phyloP scores from a whole-genome alignment of 2,329 filamentous ascomycete genomes.

The Sporothrix brasiliensis region DNA sequence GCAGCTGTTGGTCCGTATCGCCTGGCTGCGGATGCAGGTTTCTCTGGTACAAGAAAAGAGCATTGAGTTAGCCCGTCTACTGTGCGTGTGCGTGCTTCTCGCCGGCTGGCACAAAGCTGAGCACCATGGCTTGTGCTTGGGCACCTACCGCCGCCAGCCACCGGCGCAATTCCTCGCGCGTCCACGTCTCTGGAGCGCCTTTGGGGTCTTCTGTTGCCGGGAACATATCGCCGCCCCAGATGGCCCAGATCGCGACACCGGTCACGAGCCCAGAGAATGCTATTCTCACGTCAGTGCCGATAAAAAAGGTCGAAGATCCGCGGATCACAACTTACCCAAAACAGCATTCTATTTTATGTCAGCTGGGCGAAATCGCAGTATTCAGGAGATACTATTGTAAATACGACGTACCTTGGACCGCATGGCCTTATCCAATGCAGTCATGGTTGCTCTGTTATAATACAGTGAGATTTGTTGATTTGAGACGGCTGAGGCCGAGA shows the following conservation, averaged over 20 bases:
- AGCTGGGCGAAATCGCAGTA: slow-evolving; percentile 30
- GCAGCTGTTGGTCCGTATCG: slow-evolving; percentile 51
- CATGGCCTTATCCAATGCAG: slow-evolving; percentile 67
- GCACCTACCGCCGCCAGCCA: slow-evolving; percentile 78
- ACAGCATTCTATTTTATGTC: slow-evolving; percentile 62
- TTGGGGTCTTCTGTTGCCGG: slow-evolving; percentile 74
- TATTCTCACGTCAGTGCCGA: not conserved
- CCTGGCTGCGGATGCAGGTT: slow-evolving; percentile 51
- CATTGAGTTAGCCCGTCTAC: not conserved
- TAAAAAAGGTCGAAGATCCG: not conserved
- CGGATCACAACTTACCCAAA: slow-evolving; percentile 56
- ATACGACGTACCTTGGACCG: slow-evolving; percentile 64
- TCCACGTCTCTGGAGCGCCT: slow-evolving; percentile 73
- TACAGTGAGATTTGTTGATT: not conserved
- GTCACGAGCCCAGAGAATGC: slow-evolving; percentile 67
- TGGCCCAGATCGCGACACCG: slow-evolving; percentile 78
- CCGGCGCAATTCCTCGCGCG: slow-evolving; percentile 72
- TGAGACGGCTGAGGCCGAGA: not conserved
- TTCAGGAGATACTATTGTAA: not conserved
- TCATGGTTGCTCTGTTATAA: slow-evolving; percentile 60
- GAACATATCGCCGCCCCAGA: slow-evolving; percentile 86
- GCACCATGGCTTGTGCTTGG: not conserved
- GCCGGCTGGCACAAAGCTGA: not conserved
- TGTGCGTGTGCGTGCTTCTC: not conserved
- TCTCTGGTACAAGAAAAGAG: slow-evolving; percentile 43